Base-by-base conservation (phyloP, 148 eudicot genomes). In the Persicaria tinctoria region DNA sequence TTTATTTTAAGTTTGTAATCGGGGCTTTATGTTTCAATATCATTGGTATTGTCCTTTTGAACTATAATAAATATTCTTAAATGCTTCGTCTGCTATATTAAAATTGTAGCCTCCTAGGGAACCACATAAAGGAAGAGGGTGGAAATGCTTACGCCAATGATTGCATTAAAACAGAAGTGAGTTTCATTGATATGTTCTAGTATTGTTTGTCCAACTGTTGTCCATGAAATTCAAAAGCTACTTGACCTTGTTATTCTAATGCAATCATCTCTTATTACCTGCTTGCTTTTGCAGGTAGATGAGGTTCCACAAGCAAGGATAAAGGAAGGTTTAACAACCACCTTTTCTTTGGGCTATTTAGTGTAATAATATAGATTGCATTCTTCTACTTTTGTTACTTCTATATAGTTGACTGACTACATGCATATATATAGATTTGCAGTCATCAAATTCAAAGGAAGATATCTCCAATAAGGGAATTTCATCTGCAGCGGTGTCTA, bases 41-140 rank as follows among this genome's bases (percentile, higher is more conserved):
- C 20, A 1, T 20, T 51, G 59, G 9, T 32, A 20, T 27, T 73
- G 60, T 2, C 20, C 53, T 73, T 18, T 32, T 27, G 44, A 32
- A 6, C 46, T 73, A 32, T 12, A 53, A 53, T 16, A 55, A 41
- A 68, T 45, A 3, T 82, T 66, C 47, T 51, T 74, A 56, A 74
- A 70, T 59, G 53, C 4, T 63, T 44, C 74, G 11, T 76, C 50
- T 75, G 70, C 64, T 47, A 12, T 76, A 8, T 18, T 72, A 56
- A 64, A 63, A 32, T 20, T 82, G 60, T 80, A 94, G 98, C 84
- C 57, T 80, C 70, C 91, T 83, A 80, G 88, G 86, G 73, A 83
- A 81, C 77, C 87, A 76, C 78, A 76, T 60, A 48, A 83, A 68
- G 74, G 87, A 79, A 27, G 79, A 14, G 70, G 84, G 79, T 60